These are phyloP conservation scores for Picea abies DNA, from an alignment of 83 land plant genomes.

Conservation along the genomic window DNA sequence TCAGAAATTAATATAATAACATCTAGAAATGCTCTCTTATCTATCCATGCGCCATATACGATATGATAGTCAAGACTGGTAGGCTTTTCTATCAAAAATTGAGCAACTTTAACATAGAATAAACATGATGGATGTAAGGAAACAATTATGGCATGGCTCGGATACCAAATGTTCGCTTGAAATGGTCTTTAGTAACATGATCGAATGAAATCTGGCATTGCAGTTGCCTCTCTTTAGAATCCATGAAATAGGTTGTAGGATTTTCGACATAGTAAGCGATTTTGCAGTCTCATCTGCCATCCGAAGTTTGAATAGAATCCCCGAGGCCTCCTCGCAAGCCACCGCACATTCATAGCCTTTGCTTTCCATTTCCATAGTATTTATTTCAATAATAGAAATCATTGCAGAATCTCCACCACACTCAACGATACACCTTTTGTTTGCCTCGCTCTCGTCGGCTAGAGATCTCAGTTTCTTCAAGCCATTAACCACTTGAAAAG, in stretches of 20 bases:
- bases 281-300: neutral
- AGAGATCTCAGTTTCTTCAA: slow-evolving; percentile 26
- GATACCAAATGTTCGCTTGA: neutral
- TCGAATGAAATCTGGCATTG: slow-evolving; percentile 33
- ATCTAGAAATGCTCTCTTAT: no score
- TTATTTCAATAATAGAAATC: neutral
- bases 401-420: slow-evolving; percentile 28
- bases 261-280: neutral
- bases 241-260: slow-evolving; percentile 20
- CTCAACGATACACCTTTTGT: slow-evolving; percentile 23
- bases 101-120: no score
- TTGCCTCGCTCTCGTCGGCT: slow-evolving; percentile 34
- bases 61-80: no score
- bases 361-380: neutral
- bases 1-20: no score
- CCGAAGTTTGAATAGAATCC: slow-evolving; percentile 25
- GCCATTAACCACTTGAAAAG: neutral
- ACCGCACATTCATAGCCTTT: neutral
- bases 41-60: no score
- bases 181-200: slow-evolving; percentile 25
- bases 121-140: no score
- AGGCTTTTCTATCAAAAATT: no score
- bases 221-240: slow-evolving; percentile 33
- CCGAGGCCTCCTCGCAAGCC: slow-evolving; percentile 45
- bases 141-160: no score